These are phyloP conservation scores for Phytopythium sindhum DNA, from an alignment of 352 stramenopile species.

Conservation along the genomic window DNA sequence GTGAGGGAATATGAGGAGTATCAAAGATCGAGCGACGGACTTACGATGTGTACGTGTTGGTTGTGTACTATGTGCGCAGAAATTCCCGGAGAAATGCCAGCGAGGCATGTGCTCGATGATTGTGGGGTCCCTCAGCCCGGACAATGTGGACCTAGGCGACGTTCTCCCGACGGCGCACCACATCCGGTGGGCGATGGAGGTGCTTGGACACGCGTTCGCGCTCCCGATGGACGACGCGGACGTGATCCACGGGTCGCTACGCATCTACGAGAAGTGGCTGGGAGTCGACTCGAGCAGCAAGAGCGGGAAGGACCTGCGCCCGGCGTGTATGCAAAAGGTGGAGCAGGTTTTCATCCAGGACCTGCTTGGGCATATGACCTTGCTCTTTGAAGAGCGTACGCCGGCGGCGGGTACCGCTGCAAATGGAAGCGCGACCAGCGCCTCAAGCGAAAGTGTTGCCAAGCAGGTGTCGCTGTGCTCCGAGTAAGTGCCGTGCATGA, in stretches of 20 bases:
- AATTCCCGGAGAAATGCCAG: conserved; percentile 88
- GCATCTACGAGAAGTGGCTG: conserved; percentile 83
- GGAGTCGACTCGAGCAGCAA: conserved; percentile 38
- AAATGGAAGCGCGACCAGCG: conserved; percentile 17
- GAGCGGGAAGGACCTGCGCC: conserved; percentile 46
- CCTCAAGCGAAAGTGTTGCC: conserved; percentile 27
- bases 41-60: background rate
- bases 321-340: conserved; percentile 75
- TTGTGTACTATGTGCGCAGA: conserved; percentile 24
- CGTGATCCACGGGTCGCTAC: conserved; percentile 70
- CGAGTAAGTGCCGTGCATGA: conserved; percentile 29
- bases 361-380: conserved; percentile 83
- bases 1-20: background rate
- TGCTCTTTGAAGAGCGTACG: conserved; percentile 80
- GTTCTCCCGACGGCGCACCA: conserved; percentile 70
- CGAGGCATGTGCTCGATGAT: conserved; percentile 83
- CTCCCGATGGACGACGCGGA: conserved; percentile 84
- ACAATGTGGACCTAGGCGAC: conserved; percentile 40
- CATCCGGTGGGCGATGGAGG: conserved; percentile 85
- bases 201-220: conserved; percentile 81
- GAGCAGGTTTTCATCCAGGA: conserved; percentile 87
- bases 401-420: conserved; percentile 9
- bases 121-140: conserved; percentile 58
- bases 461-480: conserved; percentile 76
- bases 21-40: background rate